Base-by-base conservation (phyloP, 768 basidiomycete genomes). In the Galerina marginata region DNA sequence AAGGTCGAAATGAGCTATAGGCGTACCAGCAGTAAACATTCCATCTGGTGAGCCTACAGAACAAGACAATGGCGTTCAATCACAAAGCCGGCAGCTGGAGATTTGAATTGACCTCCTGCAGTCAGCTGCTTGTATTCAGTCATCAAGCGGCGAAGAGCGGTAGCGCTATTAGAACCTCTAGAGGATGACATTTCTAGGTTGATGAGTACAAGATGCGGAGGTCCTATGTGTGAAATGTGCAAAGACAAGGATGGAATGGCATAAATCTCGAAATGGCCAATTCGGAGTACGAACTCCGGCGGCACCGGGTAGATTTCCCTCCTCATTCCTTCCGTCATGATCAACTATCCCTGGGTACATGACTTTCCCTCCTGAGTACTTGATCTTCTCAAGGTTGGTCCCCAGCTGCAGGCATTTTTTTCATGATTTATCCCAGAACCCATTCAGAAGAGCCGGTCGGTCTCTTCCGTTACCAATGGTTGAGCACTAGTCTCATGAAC, bases 91-190 rank as follows among this genome's bases (percentile, higher is more conserved):
- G 36, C 14, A 26, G 37, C 29, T 33, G 29, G 29, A 33, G 29
- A 33, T 33, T 33, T 33, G 29, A 33, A 56, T 78, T 60, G 63
- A 90, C 89, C 91, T 78, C 89, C 88, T 7, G 93, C 79, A 1
- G 90, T 92, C 69, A 94, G 82, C 65, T 92, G 91, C 73, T 88
- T 92, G 81, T 94, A 94, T 69, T 97, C 95, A 2, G 91, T 95
- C 95, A 96, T 96, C 54, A 96, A 80, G 45, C 95, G 83, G 62
- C 92, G 84, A 47, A 93, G 79, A 9, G 95, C 95, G 6, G 93
- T 95, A 37, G 88, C 76, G 64, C 75, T 87, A 54, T 72, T 80
- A 10, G 85, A 79, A 42, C 75, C 72, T 71, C 87, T 82, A 61
- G 83, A 44, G 33, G 54, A 55, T 15, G 43, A 55, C 54, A 55